phyloP scores from a whole-genome alignment of 2,329 filamentous ascomycete genomes.

The Parasarocladium wereldwijsianum region DNA sequence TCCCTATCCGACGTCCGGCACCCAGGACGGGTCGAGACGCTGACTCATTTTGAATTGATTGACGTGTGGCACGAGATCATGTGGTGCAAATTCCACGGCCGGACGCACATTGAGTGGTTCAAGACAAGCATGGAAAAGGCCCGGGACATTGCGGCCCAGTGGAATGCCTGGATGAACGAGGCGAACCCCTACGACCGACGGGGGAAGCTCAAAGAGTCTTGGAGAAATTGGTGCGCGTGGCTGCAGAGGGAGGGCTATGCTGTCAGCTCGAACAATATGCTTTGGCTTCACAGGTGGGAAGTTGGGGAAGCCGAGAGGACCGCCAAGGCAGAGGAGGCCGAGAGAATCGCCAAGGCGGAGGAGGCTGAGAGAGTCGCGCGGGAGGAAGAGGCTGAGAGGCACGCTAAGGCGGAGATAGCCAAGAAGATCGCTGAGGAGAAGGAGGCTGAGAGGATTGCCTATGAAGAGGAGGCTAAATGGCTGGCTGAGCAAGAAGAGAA shows the following conservation, averaged over 20 bases:
- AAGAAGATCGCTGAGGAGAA: too few species aligned
- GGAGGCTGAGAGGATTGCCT: too few species aligned
- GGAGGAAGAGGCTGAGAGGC: background rate
- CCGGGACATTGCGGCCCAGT: background rate
- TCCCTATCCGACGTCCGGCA: conserved; percentile 1
- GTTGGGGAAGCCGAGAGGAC: background rate
- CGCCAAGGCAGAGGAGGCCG: background rate
- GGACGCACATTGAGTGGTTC: conserved; percentile 4
- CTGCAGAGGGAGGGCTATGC: background rate
- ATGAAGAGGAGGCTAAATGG: too few species aligned
- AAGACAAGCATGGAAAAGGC: background rate
- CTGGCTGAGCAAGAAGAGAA: too few species aligned
- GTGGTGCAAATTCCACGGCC: conserved; percentile 1
- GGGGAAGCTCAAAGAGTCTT: background rate
- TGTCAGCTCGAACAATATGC: background rate
- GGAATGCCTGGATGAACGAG: conserved; percentile 1
- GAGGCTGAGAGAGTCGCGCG: background rate
- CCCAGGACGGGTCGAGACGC: background rate
- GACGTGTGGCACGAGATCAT: conserved; percentile 1
- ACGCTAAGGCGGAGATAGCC: too few species aligned
- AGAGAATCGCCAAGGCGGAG: background rate
- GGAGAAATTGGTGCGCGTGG: background rate
- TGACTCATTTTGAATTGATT: conserved; percentile 1
- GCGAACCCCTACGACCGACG: conserved; percentile 3
- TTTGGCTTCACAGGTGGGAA: background rate